Percentiles rank a stretch among this genome's conserved stretches.
These are phyloP conservation scores for Dioscorea cayenensis DNA, from an alignment of 116 monocot species.

Conservation along the genomic window DNA sequence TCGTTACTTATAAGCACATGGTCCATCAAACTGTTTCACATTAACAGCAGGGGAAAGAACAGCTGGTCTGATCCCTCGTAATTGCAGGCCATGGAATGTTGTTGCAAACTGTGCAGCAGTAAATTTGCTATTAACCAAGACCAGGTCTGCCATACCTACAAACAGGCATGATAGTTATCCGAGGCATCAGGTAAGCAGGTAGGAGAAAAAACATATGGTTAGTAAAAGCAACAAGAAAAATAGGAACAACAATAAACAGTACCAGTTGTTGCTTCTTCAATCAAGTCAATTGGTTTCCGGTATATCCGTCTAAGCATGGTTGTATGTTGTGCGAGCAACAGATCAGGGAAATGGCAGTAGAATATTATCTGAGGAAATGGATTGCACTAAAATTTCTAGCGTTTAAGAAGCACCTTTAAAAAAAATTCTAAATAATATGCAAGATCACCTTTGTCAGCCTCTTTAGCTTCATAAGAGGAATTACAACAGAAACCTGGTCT, in stretches of 20 bases:
- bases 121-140: slow-evolving; percentile 91
- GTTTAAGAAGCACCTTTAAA: background rate
- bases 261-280: slow-evolving; percentile 95
- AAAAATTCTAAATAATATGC: background rate
- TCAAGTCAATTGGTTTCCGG: slow-evolving; percentile 79
- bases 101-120: slow-evolving; percentile 79
- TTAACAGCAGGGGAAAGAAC: slow-evolving; percentile 88
- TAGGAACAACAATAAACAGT: slow-evolving; percentile 1
- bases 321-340: slow-evolving; percentile 82
- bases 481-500: slow-evolving; percentile 84
- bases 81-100: slow-evolving; percentile 60
- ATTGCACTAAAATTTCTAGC: slow-evolving; percentile 5
- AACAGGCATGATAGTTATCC: slow-evolving; percentile 8
- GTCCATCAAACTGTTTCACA: slow-evolving; percentile 60
- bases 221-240: background rate
- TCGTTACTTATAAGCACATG: slow-evolving; percentile 70
- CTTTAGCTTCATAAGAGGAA: slow-evolving; percentile 72
- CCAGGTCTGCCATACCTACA: slow-evolving; percentile 79
- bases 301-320: slow-evolving; percentile 63
- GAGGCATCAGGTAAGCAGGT: slow-evolving; percentile 1
- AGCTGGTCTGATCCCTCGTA: slow-evolving; percentile 50
- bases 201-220: background rate
- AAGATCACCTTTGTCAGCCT: slow-evolving; percentile 49
- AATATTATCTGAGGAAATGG: slow-evolving; percentile 58
- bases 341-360: slow-evolving; percentile 96